Conservation (phyloP, 345 rosid genomes). For the Theobroma cacao region DNA sequence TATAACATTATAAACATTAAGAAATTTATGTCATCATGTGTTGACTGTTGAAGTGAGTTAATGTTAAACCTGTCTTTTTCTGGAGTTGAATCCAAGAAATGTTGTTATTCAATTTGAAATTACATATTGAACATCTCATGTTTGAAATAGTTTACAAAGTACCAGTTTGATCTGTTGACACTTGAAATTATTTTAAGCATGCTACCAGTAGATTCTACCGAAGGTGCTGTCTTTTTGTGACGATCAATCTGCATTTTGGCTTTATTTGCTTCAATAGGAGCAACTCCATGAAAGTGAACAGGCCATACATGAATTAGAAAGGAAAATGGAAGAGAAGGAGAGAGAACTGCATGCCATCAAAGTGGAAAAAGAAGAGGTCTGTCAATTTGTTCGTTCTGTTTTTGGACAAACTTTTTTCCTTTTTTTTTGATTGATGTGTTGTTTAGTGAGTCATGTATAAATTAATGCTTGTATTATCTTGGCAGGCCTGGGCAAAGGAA, state of each 20-base stretch:
- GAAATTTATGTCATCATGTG: background rate
- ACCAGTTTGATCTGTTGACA: background rate
- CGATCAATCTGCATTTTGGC: background rate
- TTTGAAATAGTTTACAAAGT: background rate
- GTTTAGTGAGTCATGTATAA: background rate
- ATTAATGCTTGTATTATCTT: conserved; percentile 12
- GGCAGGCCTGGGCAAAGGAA: conserved; percentile 96
- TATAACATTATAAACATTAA: background rate
- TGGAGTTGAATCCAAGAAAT: background rate
- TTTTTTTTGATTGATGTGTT: background rate
- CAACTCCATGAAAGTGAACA: conserved; percentile 68
- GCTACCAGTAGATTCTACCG: background rate
- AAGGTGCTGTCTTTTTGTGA: background rate
- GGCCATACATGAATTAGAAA: conserved; percentile 61
- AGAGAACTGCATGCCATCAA: conserved; percentile 83
- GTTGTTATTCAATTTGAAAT: background rate
- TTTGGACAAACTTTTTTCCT: background rate
- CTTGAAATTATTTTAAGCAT: background rate
- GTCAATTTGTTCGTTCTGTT: conserved; percentile 20
- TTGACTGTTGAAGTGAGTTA: background rate
- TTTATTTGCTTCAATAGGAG: conserved; percentile 48
- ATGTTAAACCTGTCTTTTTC: background rate
- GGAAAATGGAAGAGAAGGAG: conserved; percentile 81
- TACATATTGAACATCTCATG: background rate
- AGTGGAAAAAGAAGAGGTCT: conserved; percentile 84